Base-by-base conservation (phyloP, 139 green algal genomes). In the Haematococcus sp. region DNA sequence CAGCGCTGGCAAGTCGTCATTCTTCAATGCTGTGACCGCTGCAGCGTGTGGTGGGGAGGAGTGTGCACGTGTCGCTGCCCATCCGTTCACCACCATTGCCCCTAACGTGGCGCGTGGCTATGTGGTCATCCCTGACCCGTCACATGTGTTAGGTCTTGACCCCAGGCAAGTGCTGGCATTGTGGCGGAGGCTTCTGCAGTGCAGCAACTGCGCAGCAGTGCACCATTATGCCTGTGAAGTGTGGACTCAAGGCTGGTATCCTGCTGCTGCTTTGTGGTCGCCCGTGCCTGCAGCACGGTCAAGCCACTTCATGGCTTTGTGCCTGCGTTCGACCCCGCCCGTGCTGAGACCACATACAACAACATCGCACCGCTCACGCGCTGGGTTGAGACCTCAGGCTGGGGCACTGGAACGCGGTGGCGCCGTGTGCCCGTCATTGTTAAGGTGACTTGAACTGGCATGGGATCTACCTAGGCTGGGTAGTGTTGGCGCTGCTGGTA, bases 21-120 rank as follows among this genome's bases (percentile, higher is more conserved):
- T 89, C 46, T 89, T 85, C 73, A 89, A 89, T 30, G 84, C 84
- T 2, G 56, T 80, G 5, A 81, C 56, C 40, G 40, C 40, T 49
- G 40, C 76, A 86, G 56, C 83, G 76, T 0, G 55, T n/a, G 31
- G 51, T 23, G 79, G 80, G 32, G 76, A 77, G 40, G 79, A 88
- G 33, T 77, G 68, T 0, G 81, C 81, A 31, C 63, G 71, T 1
- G 78, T 84, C 70, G 84, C 63, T 1, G 68, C 84, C 30, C 85
- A 79, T 66, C 84, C 84, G 65, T 89, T 89, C 78, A 89, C 84
- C 54, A 89, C 84, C 54, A 89, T 89, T 60, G 55, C 63, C 1
- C 84, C 84, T 2, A 87, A 89, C 54, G 40, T 84, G 4, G 81
- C 77, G 9, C 52, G 74, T 3, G 83, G 67, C n/a, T 79, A 73